Percentiles rank a stretch among this genome's conserved stretches.
Conservation (phyloP, 805 yeast genomes). For the Yarrowia sp. region DNA sequence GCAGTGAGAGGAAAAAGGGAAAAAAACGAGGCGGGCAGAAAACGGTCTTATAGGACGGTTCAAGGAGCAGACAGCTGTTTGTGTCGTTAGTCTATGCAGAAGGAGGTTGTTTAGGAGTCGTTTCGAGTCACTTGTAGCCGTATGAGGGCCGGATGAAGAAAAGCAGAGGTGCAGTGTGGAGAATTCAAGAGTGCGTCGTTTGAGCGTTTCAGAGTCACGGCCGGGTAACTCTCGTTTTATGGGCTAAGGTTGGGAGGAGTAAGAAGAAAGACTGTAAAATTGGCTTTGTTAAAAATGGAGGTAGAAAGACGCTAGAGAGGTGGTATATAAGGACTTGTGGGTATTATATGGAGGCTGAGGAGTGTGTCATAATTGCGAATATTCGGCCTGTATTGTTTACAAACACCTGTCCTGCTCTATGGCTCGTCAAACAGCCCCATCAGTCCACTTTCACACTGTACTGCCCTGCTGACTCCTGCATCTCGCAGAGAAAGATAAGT, state of each 20-base stretch:
- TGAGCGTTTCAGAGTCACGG: conserved; percentile 16
- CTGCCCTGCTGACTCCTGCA: conserved; percentile 12
- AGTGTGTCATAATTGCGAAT: no score
- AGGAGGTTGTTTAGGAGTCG: background rate
- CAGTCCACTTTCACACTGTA: background rate
- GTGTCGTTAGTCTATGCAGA: background rate
- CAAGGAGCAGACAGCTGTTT: background rate
- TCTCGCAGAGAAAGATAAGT: background rate
- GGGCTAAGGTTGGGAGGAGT: conserved; percentile 15
- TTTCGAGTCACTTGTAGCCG: background rate
- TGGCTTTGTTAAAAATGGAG: background rate
- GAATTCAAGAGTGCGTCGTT: conserved; percentile 14
- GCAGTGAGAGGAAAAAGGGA: background rate
- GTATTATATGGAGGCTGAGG: background rate
- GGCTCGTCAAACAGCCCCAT: no score
- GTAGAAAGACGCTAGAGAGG: background rate
- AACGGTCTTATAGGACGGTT: background rate
- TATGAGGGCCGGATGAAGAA: background rate
- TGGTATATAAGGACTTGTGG: background rate
- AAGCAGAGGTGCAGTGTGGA: conserved; percentile 10
- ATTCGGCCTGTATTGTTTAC: no score
- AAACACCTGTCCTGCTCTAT: no score
- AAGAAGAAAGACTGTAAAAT: background rate
- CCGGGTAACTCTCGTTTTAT: background rate
- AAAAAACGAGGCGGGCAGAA: background rate